phyloP scores from a whole-genome alignment of 495 filamentous ascomycete species.

The Penicillium cosmopolitanum region DNA sequence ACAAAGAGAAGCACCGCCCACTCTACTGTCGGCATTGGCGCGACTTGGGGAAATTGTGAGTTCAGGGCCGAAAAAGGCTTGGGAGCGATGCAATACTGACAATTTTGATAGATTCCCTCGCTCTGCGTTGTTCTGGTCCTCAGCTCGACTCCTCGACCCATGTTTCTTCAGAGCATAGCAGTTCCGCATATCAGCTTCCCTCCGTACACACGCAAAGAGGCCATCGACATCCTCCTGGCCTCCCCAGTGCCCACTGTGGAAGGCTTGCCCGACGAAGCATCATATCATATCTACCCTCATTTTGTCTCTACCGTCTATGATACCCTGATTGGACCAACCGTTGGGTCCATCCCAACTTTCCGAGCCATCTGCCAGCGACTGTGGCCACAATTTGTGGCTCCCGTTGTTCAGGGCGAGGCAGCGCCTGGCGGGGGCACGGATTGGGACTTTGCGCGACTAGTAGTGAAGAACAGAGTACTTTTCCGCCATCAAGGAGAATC shows the following conservation, averaged over 20 bases:
- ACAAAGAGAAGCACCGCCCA: conserved; percentile 79
- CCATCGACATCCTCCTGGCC: conserved; percentile 69
- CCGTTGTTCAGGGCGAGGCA: conserved; percentile 39
- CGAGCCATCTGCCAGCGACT: conserved; percentile 60
- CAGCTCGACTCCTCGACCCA: conserved; percentile 66
- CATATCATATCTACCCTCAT: conserved; percentile 41
- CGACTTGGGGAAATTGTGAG: conserved; percentile 77
- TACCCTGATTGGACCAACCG: conserved; percentile 46
- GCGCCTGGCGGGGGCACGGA: conserved; percentile 51
- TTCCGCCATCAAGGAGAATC: conserved; percentile 81
- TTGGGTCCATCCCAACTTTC: conserved; percentile 48
- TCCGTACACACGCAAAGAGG: conserved; percentile 78
- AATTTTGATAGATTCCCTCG: conserved; percentile 67
- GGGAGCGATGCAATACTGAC: conserved; percentile 12
- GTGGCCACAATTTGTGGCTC: conserved; percentile 76
- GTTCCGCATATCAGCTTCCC: conserved; percentile 84
- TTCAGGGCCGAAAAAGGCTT: conserved; percentile 8
- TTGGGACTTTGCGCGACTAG: conserved; percentile 79
- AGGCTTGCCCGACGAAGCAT: conserved; percentile 34
- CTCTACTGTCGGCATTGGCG: conserved; percentile 79
- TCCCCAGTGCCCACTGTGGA: conserved; percentile 41
- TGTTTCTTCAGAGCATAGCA: conserved; percentile 70
- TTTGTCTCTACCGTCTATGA: conserved; percentile 49
- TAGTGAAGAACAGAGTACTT: conserved; percentile 70
- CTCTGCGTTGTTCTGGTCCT: conserved; percentile 80